phyloP scores from a whole-genome alignment of 441 rosid genomes.

The Bruguiera hainesii region DNA sequence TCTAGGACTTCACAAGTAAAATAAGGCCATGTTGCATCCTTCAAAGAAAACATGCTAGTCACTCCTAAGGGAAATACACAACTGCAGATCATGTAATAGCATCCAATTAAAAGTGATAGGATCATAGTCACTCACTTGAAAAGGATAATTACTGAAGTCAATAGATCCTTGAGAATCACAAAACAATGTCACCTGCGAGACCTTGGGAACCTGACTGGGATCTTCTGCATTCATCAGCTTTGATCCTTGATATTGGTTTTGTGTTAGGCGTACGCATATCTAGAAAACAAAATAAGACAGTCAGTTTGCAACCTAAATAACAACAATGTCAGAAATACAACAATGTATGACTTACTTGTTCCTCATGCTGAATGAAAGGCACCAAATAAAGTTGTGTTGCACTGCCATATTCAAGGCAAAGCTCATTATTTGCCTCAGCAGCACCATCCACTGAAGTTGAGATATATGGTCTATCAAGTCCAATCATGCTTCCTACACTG shows the following conservation, averaged over 20 bases:
- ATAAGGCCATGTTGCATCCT: neutral
- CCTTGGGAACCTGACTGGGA: constrained; percentile 50
- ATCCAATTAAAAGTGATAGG: neutral
- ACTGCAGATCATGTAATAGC: neutral
- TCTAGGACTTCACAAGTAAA: neutral
- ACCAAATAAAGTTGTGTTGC: constrained; percentile 84
- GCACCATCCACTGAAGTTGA: constrained; percentile 56
- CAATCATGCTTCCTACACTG: constrained; percentile 89
- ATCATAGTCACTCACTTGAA: constrained; percentile 52
- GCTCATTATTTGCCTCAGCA: constrained; percentile 47
- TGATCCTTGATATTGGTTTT: constrained; percentile 64
- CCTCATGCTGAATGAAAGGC: constrained; percentile 79
- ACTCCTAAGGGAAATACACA: neutral
- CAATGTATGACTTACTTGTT: constrained; percentile 45
- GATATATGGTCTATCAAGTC: constrained; percentile 82
- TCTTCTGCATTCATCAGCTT: constrained; percentile 47
- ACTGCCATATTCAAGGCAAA: constrained; percentile 93
- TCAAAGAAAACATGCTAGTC: constrained; percentile 1
- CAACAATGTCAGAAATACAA: neutral
- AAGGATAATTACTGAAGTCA: constrained; percentile 83
- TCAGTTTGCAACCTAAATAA: constrained; percentile 18
- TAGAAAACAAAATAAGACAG: constrained; percentile 28
- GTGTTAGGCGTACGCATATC: constrained; percentile 70
- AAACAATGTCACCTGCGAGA: constrained; percentile 84
- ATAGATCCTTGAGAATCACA: constrained; percentile 83